phyloP scores from a whole-genome alignment of 306 rosid genomes.

The Dicorynia guianensis region DNA sequence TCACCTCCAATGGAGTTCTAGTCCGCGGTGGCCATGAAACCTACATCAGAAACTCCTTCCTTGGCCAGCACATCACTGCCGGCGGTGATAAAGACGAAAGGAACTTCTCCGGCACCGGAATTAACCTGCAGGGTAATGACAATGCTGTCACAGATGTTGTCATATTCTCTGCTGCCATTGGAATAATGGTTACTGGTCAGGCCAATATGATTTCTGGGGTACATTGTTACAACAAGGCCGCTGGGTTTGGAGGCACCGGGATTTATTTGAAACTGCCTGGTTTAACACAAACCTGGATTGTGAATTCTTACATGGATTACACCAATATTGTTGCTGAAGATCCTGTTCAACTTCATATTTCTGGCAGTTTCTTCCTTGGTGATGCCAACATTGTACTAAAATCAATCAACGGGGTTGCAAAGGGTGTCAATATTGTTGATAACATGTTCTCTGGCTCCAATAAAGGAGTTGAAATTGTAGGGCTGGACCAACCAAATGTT shows the following conservation, averaged over 20 bases:
- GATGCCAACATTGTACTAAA: conserved; percentile 73
- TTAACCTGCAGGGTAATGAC: conserved; percentile 75
- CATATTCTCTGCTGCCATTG: conserved; percentile 75
- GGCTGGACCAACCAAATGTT: conserved; percentile 64
- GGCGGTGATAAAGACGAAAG: conserved; percentile 67
- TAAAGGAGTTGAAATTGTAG: conserved; percentile 68
- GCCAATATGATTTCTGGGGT: conserved; percentile 79
- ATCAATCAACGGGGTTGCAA: conserved; percentile 67
- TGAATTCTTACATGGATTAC: conserved; percentile 87
- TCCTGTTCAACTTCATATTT: conserved; percentile 82
- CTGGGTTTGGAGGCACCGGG: conserved; percentile 87
- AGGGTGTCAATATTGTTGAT: conserved; percentile 77
- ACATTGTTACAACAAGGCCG: conserved; percentile 95
- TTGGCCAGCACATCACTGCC: conserved; percentile 93
- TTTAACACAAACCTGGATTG: conserved; percentile 79
- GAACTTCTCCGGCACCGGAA: conserved; percentile 81
- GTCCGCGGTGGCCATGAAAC: conserved; percentile 89
- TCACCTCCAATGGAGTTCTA: conserved; percentile 73
- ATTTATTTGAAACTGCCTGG: conserved; percentile 75
- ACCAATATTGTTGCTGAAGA: conserved; percentile 91
- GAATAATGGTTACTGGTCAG: conserved; percentile 71
- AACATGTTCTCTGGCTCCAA: conserved; percentile 82
- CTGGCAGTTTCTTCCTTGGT: conserved; percentile 84
- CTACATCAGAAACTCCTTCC: conserved; percentile 77
- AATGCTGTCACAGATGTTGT: conserved; percentile 87